Evolutionary conservation across 2,329 filamentous ascomycete genomes (phyloP), one percentile per base, ranked within the genome.

Genomic region (Dichotomopilus funicola): DNA sequence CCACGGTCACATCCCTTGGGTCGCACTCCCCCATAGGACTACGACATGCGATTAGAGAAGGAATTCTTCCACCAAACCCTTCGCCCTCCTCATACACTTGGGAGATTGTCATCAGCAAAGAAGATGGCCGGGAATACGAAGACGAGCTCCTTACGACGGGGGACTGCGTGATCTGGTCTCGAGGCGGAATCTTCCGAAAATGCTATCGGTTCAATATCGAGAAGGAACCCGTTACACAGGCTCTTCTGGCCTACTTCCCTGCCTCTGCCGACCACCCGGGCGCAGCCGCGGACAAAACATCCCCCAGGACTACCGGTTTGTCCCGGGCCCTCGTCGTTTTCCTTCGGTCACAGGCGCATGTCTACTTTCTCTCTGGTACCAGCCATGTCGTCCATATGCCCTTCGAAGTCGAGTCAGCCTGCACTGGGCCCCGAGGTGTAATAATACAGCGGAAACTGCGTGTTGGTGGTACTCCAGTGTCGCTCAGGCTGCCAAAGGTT

Each of bases 311-410:
- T 11, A 62, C 61, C 9, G 55, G 61, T 0, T 69, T 82, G 31
- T 79, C 81, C 43, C 80, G 86, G 65, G 91, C 92, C 4, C 74
- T 99, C 59, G 89, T 97, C 6, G 88, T 99, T 49, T 88, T 97
- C 63, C 81, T 99, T 62, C 91, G 89, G 71, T 91, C 89, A 0
- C 92, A 97, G 67, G 91, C 89, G 27, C 92, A 97, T 68, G 83
- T 99, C 61, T 95, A 91, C 75, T 96, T 95, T 68, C 80, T 97
- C 40, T 83, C 88, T 1, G 92, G 92, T 19, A 86, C 89, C 37
- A 94, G 83, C 67, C 89, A 99, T 78, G 83, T 96, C 56, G 80
- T 97, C 48, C 90, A 96, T 68, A 83, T 99, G 66, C 92, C 92
- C 1, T 99, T 99, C 67, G 91, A 97, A 72, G 88, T 96, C 43